Evolutionary conservation across 2,329 filamentous ascomycete genomes (phyloP).

Genomic region (Aspergillus ochraceoroseus): DNA sequence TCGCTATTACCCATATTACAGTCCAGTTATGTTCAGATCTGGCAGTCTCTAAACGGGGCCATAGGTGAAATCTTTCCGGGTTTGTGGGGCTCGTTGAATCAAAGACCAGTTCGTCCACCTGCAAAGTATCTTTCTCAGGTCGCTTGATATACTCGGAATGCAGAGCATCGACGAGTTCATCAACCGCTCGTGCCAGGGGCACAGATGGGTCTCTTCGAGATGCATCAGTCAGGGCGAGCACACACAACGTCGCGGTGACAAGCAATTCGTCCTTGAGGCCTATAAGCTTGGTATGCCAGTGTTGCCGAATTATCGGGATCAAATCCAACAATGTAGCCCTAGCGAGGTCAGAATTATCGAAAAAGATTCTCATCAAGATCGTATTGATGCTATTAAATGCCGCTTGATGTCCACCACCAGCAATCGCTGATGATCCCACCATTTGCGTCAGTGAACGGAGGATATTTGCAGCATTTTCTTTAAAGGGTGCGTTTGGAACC

Average conservation of each 20-base stretch:
- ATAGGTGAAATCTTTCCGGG: constrained; percentile 37
- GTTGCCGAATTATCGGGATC: constrained; percentile 65
- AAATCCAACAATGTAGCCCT: constrained; percentile 57
- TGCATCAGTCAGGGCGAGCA: constrained; percentile 54
- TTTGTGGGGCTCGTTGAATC: constrained; percentile 28
- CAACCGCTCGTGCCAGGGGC: constrained; percentile 48
- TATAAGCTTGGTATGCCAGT: constrained; percentile 70
- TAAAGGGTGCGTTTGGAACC: constrained; percentile 63
- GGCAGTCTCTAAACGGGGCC: constrained; percentile 34
- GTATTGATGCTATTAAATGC: constrained; percentile 72
- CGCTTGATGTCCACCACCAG: constrained; percentile 62
- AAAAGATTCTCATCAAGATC: constrained; percentile 60
- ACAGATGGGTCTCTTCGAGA: constrained; percentile 32
- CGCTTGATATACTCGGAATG: constrained; percentile 72
- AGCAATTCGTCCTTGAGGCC: constrained; percentile 72
- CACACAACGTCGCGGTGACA: constrained; percentile 62
- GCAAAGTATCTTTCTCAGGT: constrained; percentile 65
- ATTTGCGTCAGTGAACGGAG: constrained; percentile 56
- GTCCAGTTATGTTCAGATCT: constrained; percentile 42
- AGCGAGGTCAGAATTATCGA: constrained; percentile 63
- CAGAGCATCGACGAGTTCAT: constrained; percentile 65
- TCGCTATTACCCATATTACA: constrained; percentile 38
- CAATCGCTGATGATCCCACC: constrained; percentile 56
- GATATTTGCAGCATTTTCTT: constrained; percentile 53
- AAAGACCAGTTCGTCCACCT: constrained; percentile 70